phyloP scores from a whole-genome alignment of 768 basidiomycete species.

The Leucosporidium yakuticum region DNA sequence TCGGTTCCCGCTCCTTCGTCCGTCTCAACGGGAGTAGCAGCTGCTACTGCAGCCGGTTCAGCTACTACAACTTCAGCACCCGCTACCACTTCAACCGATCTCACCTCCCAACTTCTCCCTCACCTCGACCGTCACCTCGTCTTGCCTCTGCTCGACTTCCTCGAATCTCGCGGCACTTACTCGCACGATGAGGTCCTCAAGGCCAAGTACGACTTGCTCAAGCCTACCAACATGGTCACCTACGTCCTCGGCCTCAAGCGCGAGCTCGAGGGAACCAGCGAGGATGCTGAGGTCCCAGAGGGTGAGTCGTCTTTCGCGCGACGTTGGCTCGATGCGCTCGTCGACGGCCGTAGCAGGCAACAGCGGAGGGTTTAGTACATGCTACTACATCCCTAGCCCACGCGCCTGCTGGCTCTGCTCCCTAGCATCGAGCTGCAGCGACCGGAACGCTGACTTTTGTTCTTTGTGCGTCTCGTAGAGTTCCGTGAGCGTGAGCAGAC shows the following conservation, averaged over 20 bases:
- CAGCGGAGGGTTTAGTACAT: no score
- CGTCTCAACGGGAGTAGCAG: no score
- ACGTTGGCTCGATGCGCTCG: not conserved
- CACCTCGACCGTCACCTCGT: conserved; percentile 92
- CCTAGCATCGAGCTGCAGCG: no score
- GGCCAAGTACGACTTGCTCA: conserved; percentile 96
- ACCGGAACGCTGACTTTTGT: not conserved
- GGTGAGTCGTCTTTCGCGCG: conserved; percentile 48
- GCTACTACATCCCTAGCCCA: no score
- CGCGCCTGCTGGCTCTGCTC: no score
- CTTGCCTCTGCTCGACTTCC: conserved; percentile 84
- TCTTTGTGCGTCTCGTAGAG: conserved; percentile 51
- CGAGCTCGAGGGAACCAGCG: conserved; percentile 55
- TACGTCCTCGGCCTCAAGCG: conserved; percentile 76
- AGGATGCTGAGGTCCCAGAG: conserved; percentile 61
- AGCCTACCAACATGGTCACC: conserved; percentile 97
- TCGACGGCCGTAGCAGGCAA: not conserved
- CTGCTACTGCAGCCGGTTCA: not conserved
- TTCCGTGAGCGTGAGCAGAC: conserved; percentile 74
- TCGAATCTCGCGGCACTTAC: conserved; percentile 68
- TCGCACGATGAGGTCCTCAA: conserved; percentile 69
- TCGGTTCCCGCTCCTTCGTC: no score
- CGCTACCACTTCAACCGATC: conserved; percentile 72
- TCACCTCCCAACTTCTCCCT: conserved; percentile 82
- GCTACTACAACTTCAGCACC: not conserved